A percentile compares a stretch with the other conserved stretches of the same genome.
Conservation (phyloP, 495 filamentous ascomycete genomes). For the Neurospora intermedia region DNA sequence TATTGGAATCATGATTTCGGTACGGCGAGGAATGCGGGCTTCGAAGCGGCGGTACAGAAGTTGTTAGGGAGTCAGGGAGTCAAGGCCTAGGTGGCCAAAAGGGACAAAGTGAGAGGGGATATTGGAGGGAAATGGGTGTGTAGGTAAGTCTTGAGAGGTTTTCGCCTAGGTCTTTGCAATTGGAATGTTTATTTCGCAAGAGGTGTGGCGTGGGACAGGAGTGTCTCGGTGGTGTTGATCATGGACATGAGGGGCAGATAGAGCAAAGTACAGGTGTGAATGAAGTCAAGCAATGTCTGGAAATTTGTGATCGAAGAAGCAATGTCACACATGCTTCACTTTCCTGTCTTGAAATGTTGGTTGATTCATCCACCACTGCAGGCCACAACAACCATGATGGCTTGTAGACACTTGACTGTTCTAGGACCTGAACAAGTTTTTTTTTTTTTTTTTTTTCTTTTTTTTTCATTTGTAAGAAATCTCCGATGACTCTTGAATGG, state of each 20-base stretch:
- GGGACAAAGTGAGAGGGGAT: background rate
- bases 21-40: constrained; percentile 26
- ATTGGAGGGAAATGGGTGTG: background rate
- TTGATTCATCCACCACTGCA: background rate
- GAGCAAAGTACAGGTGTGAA: background rate
- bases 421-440: background rate
- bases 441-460: too few relatives aligned
- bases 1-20: constrained; percentile 37
- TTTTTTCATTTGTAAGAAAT: background rate
- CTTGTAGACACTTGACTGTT: background rate
- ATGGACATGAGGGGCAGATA: background rate
- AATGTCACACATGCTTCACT: background rate
- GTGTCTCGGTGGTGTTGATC: background rate
- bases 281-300: background rate
- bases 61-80: background rate
- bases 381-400: background rate
- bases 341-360: background rate
- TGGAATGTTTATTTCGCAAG: background rate
- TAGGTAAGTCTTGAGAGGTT: background rate
- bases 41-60: constrained; percentile 21
- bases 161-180: background rate
- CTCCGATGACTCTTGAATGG: background rate
- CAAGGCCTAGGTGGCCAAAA: background rate
- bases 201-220: background rate
- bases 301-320: background rate